phyloP scores from a whole-genome alignment of 2,329 filamentous ascomycete genomes.

The Alternaria gansuensis region DNA sequence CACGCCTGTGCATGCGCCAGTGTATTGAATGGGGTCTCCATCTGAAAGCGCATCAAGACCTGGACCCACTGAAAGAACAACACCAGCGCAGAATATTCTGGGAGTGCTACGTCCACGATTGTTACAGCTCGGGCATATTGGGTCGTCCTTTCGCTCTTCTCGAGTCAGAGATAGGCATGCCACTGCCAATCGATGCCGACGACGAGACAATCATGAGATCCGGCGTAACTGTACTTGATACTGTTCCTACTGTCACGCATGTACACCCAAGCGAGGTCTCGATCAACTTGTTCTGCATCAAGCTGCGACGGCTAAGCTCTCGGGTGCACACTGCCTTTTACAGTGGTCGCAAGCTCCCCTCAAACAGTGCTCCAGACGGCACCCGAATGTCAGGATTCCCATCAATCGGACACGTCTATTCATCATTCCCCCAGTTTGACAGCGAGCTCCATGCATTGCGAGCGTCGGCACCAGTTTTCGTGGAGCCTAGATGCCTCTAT shows the following conservation, averaged over 20 bases:
- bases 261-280: slow-evolving; percentile 44
- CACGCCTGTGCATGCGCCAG: slow-evolving; percentile 53
- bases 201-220: slow-evolving; percentile 41
- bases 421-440: slow-evolving; percentile 32
- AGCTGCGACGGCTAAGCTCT: slow-evolving; percentile 55
- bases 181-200: slow-evolving; percentile 50
- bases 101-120: slow-evolving; percentile 58
- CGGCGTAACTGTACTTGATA: not conserved
- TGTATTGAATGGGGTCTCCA: slow-evolving; percentile 55
- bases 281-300: slow-evolving; percentile 53
- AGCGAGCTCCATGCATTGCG: slow-evolving; percentile 53
- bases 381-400: not conserved
- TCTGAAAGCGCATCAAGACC: slow-evolving; percentile 12
- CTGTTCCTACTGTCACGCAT: not conserved
- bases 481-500: slow-evolving; percentile 53
- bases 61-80: slow-evolving; percentile 48
- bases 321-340: slow-evolving; percentile 49
- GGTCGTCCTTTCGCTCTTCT: slow-evolving; percentile 56
- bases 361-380: not conserved
- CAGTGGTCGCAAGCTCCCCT: slow-evolving; percentile 5
- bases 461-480: slow-evolving; percentile 44
- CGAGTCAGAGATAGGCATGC: slow-evolving; percentile 53
- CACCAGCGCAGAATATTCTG: slow-evolving; percentile 56
- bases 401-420: slow-evolving; percentile 7
- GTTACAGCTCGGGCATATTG: slow-evolving; percentile 56